Evolutionary conservation across 179 eudicot species (phyloP).

Genomic region (Beta lomatogona): DNA sequence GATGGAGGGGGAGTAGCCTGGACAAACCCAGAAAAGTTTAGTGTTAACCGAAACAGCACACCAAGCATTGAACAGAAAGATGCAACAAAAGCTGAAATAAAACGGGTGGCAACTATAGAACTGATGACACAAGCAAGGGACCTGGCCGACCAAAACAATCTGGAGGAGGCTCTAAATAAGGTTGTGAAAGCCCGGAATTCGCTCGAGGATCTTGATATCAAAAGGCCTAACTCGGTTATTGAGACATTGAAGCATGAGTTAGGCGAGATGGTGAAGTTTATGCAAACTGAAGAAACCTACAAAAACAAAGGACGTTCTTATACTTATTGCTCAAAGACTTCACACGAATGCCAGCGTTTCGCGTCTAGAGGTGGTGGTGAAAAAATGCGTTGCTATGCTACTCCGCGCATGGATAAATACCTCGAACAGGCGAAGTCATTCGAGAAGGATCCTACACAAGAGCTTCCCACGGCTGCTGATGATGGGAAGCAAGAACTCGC

Average conservation of each 20-base stretch:
- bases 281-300: not conserved
- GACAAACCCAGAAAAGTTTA: not conserved
- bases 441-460: not conserved
- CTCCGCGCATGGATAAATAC: not conserved
- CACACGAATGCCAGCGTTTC: not conserved
- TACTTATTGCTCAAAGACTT: not conserved
- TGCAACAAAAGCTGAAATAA: not conserved
- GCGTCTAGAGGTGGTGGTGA: not conserved
- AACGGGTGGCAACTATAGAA: not conserved
- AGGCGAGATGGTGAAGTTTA: not conserved
- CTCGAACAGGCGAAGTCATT: not conserved
- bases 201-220: not conserved
- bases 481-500: not conserved
- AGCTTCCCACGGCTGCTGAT: not conserved
- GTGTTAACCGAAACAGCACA: not conserved
- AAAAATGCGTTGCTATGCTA: not conserved
- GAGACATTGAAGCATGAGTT: not conserved
- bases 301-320: not conserved
- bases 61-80: not conserved
- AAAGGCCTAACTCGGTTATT: not conserved
- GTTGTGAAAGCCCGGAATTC: not conserved
- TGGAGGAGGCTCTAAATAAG: not conserved
- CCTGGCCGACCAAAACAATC: not conserved
- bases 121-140: not conserved
- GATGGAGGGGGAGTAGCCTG: not conserved